Evolutionary conservation across 2,329 filamentous ascomycete genomes (phyloP).

Genomic region (Cercospora sesami): DNA sequence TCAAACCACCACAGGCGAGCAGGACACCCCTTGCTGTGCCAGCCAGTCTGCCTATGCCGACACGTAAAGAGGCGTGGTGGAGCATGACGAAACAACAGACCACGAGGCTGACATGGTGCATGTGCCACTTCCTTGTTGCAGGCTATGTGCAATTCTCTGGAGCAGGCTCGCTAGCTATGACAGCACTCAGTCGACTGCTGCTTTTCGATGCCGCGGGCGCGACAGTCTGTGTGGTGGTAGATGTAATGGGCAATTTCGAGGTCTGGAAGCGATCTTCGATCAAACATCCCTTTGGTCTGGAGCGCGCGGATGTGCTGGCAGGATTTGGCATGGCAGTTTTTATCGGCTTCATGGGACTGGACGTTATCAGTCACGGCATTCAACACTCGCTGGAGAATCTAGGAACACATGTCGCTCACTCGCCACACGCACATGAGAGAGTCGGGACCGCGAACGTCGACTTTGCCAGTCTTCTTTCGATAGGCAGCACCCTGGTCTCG

Average conservation of each 20-base stretch:
- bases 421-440: constrained; percentile 55
- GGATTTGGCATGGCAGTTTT: constrained; percentile 96
- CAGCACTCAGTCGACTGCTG: constrained; percentile 86
- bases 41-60: constrained; percentile 88
- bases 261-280: constrained; percentile 94
- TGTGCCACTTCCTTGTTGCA: constrained; percentile 81
- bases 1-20: constrained; percentile 81
- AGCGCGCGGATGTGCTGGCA: constrained; percentile 88
- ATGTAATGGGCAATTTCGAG: constrained; percentile 94
- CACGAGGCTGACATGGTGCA: constrained; percentile 80
- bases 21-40: constrained; percentile 85
- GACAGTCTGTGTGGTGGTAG: constrained; percentile 84
- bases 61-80: constrained; percentile 78
- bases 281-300: constrained; percentile 85
- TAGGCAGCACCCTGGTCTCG: constrained; percentile 78
- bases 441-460: constrained; percentile 77
- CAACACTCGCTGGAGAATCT: constrained; percentile 84
- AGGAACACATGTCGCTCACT: constrained; percentile 70
- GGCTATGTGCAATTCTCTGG: constrained; percentile 83
- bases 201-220: constrained; percentile 95
- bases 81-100: constrained; percentile 90
- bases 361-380: constrained; percentile 88
- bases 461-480: constrained; percentile 75
- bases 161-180: constrained; percentile 83
- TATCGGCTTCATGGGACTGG: constrained; percentile 94